phyloP scores from a whole-genome alignment of 2,329 filamentous ascomycete genomes.

The Penicillium sp. region DNA sequence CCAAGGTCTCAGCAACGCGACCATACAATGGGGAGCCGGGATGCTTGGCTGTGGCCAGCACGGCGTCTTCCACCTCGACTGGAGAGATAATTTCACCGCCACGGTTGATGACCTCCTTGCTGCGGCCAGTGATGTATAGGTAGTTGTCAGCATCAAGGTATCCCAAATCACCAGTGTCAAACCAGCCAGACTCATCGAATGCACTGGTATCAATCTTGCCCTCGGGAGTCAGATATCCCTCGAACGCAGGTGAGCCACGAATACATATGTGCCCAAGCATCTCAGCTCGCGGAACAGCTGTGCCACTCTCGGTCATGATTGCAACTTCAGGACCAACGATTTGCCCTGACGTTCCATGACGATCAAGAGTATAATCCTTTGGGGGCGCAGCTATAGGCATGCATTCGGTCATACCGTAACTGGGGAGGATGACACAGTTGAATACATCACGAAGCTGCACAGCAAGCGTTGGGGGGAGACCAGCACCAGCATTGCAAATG shows the following conservation, averaged over 20 bases:
- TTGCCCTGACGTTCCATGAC: slow-evolving; percentile 55
- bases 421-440: slow-evolving; percentile 53
- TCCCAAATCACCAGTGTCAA: slow-evolving; percentile 57
- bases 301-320: slow-evolving; percentile 47
- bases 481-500: slow-evolving; percentile 58
- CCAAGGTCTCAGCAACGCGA: slow-evolving; percentile 51
- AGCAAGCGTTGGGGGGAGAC: slow-evolving; percentile 53
- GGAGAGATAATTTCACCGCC: slow-evolving; percentile 61
- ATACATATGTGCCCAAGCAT: slow-evolving; percentile 53
- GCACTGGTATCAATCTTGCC: slow-evolving; percentile 16
- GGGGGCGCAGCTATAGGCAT: slow-evolving; percentile 60
- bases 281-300: slow-evolving; percentile 30
- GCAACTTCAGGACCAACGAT: slow-evolving; percentile 53
- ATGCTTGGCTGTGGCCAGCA: slow-evolving; percentile 49
- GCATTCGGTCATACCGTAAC: slow-evolving; percentile 62
- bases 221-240: slow-evolving; percentile 35
- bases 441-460: slow-evolving; percentile 52
- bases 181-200: slow-evolving; percentile 53
- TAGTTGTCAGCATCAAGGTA: slow-evolving; percentile 54
- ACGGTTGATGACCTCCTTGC: slow-evolving; percentile 59
- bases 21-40: slow-evolving; percentile 44
- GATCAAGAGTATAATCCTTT: slow-evolving; percentile 53
- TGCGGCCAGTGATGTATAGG: slow-evolving; percentile 56
- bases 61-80: slow-evolving; percentile 59
- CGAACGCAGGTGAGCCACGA: slow-evolving; percentile 53